A percentile compares a stretch with the other conserved stretches of the same genome.
Evolutionary conservation across 495 filamentous ascomycete species (phyloP).

Genomic region (Recurvomyces mirabilis): DNA sequence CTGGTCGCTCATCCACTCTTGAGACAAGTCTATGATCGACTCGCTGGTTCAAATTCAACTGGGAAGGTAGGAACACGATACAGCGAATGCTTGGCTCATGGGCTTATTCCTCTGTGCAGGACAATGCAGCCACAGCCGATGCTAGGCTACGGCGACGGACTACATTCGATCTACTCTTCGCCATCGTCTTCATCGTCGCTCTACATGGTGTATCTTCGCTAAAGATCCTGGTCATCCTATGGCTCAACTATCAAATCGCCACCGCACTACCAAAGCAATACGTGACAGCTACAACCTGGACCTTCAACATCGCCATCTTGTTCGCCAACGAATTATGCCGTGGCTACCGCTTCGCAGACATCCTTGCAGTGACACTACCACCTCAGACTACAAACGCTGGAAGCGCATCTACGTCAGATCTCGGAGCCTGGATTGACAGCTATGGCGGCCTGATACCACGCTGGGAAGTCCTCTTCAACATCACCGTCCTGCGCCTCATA

Average conservation of each 20-base stretch:
- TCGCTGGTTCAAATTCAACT: too few relatives aligned
- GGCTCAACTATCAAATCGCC: constrained; percentile 68
- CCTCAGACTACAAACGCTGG: constrained; percentile 27
- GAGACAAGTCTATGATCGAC: constrained; percentile 31
- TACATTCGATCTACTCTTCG: constrained; percentile 75
- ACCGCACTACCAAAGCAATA: constrained; percentile 54
- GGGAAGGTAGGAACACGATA: neutral
- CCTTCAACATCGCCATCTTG: constrained; percentile 76
- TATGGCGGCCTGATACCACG: constrained; percentile 71
- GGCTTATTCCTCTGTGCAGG: neutral
- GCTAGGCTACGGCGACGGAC: constrained; percentile 63
- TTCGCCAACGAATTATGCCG: constrained; percentile 80
- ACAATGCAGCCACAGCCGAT: constrained; percentile 38
- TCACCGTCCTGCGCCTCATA: constrained; percentile 85
- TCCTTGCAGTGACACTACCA: constrained; percentile 44
- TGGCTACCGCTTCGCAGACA: constrained; percentile 60
- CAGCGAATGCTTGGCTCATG: neutral
- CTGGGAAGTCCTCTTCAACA: constrained; percentile 95
- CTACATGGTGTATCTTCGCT: constrained; percentile 76
- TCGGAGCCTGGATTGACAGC: constrained; percentile 58
- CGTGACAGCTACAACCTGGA: constrained; percentile 71
- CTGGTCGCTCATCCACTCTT: constrained; percentile 66
- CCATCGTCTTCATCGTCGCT: constrained; percentile 59
- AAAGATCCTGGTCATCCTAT: constrained; percentile 73
- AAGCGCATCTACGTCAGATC: constrained; percentile 34